Percentiles rank a stretch among this genome's conserved stretches.
These are phyloP conservation scores for Nyctanthes arbortristis DNA, from an alignment of 257 asterid species.

Conservation along the genomic window DNA sequence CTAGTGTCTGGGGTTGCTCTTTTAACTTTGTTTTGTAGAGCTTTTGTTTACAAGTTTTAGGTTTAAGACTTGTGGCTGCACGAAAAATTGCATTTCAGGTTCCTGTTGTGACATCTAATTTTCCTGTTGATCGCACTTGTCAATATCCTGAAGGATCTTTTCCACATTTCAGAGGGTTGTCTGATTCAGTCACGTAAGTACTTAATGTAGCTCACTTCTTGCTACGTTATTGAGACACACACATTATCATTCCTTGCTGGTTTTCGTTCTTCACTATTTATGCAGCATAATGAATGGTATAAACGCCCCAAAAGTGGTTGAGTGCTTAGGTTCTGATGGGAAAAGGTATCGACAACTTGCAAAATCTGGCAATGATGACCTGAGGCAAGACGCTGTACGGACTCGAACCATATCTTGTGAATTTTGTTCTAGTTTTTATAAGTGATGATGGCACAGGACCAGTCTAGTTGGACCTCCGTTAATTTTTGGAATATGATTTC, in stretches of 20 bases:
- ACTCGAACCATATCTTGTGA: slow-evolving; percentile 26
- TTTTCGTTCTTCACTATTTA: slow-evolving; percentile 9
- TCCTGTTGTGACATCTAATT: slow-evolving; percentile 88
- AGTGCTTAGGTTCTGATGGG: slow-evolving; percentile 96
- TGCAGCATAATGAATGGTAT: slow-evolving; percentile 96
- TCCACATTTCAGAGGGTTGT: slow-evolving; percentile 90
- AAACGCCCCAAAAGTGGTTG: slow-evolving; percentile 98
- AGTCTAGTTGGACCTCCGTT: slow-evolving; percentile 1
- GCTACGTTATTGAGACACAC: slow-evolving; percentile 1
- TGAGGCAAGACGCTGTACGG: slow-evolving; percentile 98
- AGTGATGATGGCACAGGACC: slow-evolving; percentile 7
- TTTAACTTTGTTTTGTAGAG: not conserved
- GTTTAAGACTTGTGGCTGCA: slow-evolving; percentile 24
- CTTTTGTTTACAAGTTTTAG: not conserved
- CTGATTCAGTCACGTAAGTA: slow-evolving; percentile 89
- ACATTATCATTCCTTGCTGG: slow-evolving; percentile 21
- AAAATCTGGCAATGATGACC: slow-evolving; percentile 98
- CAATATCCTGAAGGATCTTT: slow-evolving; percentile 81
- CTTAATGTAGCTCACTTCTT: slow-evolving; percentile 26
- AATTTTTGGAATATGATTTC: slow-evolving; percentile 16
- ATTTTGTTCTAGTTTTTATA: slow-evolving; percentile 12
- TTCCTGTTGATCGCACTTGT: slow-evolving; percentile 88
- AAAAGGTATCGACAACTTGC: slow-evolving; percentile 89
- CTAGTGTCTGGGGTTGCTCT: not conserved
- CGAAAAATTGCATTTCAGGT: slow-evolving; percentile 56